Conservation (phyloP, 768 basidiomycete genomes). For the Kondoa subrosea region DNA sequence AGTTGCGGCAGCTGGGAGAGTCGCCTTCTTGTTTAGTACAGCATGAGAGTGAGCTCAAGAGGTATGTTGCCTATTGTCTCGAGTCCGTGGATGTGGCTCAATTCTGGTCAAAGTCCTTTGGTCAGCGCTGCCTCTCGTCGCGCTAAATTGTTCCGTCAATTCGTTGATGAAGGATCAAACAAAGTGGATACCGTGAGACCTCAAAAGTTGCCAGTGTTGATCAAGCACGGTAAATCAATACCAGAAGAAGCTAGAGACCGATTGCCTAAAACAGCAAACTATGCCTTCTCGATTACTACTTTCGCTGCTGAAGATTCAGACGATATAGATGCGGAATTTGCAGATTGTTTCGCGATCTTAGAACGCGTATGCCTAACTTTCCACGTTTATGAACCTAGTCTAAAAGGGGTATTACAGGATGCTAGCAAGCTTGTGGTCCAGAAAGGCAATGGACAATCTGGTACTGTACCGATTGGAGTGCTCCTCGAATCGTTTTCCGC, state of each 20-base stretch:
- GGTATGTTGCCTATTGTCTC: neutral
- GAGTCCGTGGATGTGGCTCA: neutral
- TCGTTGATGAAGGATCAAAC: neutral
- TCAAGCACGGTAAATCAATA: neutral
- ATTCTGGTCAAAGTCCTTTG: neutral
- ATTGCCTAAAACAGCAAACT: neutral
- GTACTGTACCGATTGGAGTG: neutral
- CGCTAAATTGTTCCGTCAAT: neutral
- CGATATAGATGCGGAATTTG: slow-evolving; percentile 4
- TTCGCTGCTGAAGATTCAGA: neutral
- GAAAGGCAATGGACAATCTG: neutral
- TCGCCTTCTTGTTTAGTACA: slow-evolving; percentile 5
- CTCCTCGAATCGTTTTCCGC: neutral
- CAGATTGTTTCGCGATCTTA: neutral
- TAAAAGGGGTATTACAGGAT: neutral
- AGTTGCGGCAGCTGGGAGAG: slow-evolving; percentile 3
- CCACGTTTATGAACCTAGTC: neutral
- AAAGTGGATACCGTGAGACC: neutral
- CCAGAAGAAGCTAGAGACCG: neutral
- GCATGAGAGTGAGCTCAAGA: slow-evolving; percentile 8
- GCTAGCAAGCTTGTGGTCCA: neutral
- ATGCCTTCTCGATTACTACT: neutral
- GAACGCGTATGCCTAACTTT: neutral
- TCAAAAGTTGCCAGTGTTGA: neutral
- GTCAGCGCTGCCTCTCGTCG: neutral